These are phyloP conservation scores for Ganoderma lingzhi DNA, from an alignment of 1,284 basidiomycete genomes.

Conservation along the genomic window DNA sequence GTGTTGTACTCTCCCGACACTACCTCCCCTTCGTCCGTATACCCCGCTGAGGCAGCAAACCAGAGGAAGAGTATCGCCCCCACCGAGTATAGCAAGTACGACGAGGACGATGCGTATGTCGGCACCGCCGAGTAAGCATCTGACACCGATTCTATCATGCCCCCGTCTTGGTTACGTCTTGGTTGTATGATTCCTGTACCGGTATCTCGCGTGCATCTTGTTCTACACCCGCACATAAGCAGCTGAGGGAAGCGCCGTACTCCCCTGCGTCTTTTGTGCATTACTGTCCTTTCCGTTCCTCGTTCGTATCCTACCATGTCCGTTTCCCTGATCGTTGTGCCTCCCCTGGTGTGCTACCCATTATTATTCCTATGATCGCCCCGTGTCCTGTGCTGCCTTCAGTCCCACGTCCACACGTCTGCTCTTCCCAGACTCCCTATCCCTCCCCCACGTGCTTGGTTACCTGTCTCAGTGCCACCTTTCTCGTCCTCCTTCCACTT, in stretches of 20 bases:
- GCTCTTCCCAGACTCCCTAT: neutral
- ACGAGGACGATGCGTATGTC: conserved; percentile 42
- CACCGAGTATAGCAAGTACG: conserved; percentile 42
- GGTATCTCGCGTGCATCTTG: conserved; percentile 4
- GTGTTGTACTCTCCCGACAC: conserved; percentile 45
- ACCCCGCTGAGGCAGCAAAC: conserved; percentile 20
- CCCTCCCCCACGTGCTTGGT: neutral
- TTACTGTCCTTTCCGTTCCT: conserved; percentile 9
- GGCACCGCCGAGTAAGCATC: conserved; percentile 44
- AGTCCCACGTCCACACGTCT: neutral
- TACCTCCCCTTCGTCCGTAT: conserved; percentile 24
- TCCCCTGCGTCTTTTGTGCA: neutral
- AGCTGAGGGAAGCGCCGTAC: neutral
- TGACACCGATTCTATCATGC: neutral
- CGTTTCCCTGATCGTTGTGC: conserved; percentile 7
- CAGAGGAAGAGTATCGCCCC: conserved; percentile 44
- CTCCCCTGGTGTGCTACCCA: conserved; percentile 2
- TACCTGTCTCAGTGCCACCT: neutral
- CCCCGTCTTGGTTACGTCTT: conserved; percentile 4
- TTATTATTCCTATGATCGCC: neutral
- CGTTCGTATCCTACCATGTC: neutral
- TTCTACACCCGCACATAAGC: neutral
- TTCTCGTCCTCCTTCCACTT: conserved; percentile 4
- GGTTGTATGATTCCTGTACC: conserved; percentile 31
- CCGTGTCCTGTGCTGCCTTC: conserved; percentile 7